Base-by-base conservation (phyloP, 2,329 filamentous ascomycete genomes). In the Amauroascus verrucosus region DNA sequence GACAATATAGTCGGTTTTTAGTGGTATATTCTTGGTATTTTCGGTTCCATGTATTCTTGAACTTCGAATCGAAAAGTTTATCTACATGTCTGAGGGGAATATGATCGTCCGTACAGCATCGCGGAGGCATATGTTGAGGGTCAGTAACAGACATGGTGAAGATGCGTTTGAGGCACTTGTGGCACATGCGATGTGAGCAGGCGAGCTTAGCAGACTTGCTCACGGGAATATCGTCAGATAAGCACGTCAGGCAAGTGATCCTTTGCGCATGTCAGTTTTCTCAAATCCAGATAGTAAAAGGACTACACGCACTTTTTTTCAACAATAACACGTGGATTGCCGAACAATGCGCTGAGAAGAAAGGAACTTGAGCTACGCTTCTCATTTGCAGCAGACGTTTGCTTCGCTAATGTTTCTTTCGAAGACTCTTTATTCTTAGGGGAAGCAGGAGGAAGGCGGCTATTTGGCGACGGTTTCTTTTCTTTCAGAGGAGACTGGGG, bases 111-210 rank as follows among this genome's bases (percentile, higher is more conserved):
- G 80, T 84, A 68, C 88, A 95, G 69, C 88, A 95, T 64, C 77
- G 80, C 0, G 89, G 89, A 16, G 89, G 88, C 87, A 95, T 94
- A 60, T 88, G 83, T 56, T 82, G 78, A 1, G 86, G 82, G 64
- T 94, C 86, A 40, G 77, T 83, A 57, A 90, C 75, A 9, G 88
- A 93, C 56, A 88, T 76, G 51, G 77, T 81, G 69, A 94, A 95
- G 54, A 81, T 77, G 48, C 82, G 80, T 66, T 82, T 84, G 38
- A 95, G 73, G 66, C 89, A 95, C 6, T 76, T 67, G 58, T 85
- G 77, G 68, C 89, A 95, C 84, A 91, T 89, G 57, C 82, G 80
- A 67, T 95, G 88, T 2, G 82, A 82, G 65, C 89, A 95, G 59
- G 80, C 78, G 33, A 95, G 78, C 65, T 83, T 86, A 35, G 82